Evolutionary conservation across 73 alveolate genomes (phyloP).

Genomic region (Urostyla sp.): DNA sequence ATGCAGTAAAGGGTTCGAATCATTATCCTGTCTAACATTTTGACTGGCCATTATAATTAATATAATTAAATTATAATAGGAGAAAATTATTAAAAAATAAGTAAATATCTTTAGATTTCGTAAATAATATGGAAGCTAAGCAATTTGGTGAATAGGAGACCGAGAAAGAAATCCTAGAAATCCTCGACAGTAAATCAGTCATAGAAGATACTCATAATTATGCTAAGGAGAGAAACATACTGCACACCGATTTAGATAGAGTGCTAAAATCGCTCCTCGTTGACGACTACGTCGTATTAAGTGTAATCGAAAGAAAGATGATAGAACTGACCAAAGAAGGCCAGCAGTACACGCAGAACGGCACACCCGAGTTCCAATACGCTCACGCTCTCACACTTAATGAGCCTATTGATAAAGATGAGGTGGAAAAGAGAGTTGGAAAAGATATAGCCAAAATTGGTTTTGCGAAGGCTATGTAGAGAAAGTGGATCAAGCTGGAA

Average conservation of each 20-base stretch:
- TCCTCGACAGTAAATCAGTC: conserved; percentile 44
- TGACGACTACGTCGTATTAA: conserved; percentile 73
- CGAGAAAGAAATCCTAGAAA: background rate
- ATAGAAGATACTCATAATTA: conserved; percentile 60
- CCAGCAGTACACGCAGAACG: conserved; percentile 72
- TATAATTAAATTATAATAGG: no score
- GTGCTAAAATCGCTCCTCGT: conserved; percentile 78
- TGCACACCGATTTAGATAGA: conserved; percentile 74
- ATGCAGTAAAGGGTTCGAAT: background rate
- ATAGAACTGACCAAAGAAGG: conserved; percentile 81
- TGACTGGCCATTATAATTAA: conserved; percentile 3
- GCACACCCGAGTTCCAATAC: conserved; percentile 88
- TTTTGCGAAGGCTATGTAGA: conserved; percentile 91
- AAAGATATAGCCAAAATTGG: conserved; percentile 81
- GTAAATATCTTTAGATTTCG: background rate
- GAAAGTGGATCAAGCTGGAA: conserved; percentile 80
- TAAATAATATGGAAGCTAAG: conserved; percentile 1
- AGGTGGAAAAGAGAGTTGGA: conserved; percentile 68
- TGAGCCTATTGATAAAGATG: conserved; percentile 74
- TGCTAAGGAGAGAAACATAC: conserved; percentile 63
- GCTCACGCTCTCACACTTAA: conserved; percentile 67
- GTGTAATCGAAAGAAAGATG: conserved; percentile 74
- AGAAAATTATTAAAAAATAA: no score
- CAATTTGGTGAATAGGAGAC: background rate
- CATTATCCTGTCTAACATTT: background rate